Evolutionary conservation across 805 yeast genomes (phyloP).

Genomic region (Lipomyces sp.): DNA sequence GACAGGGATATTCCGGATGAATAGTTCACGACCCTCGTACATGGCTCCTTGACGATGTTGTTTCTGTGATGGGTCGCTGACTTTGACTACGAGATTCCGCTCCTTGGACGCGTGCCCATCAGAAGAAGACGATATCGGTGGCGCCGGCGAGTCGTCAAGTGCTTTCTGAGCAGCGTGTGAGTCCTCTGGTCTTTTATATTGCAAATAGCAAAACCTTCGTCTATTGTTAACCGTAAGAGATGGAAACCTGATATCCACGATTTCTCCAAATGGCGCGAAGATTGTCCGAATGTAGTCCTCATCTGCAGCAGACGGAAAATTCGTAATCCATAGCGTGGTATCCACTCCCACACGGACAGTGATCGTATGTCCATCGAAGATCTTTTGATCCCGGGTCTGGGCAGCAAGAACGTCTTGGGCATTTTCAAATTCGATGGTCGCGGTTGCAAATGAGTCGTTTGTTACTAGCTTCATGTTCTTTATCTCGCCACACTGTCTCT

Average conservation of each 20-base stretch:
- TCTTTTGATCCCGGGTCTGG: constrained; percentile 61
- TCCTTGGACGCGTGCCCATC: constrained; percentile 38
- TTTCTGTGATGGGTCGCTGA: constrained; percentile 62
- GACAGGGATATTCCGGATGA: constrained; percentile 59
- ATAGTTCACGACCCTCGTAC: constrained; percentile 62
- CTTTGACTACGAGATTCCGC: constrained; percentile 56
- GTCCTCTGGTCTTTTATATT: constrained; percentile 51
- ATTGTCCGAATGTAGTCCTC: constrained; percentile 48
- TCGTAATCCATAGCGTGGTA: constrained; percentile 72
- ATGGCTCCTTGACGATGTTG: constrained; percentile 52
- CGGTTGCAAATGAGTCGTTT: constrained; percentile 44
- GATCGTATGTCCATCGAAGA: constrained; percentile 49
- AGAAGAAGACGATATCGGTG: constrained; percentile 6
- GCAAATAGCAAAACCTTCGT: constrained; percentile 77
- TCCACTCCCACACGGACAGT: constrained; percentile 53
- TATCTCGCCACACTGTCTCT: constrained; percentile 59
- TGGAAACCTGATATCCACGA: constrained; percentile 66
- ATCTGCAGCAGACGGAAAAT: constrained; percentile 64
- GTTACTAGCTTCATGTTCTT: constrained; percentile 36
- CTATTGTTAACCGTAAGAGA: constrained; percentile 58
- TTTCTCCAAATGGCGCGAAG: constrained; percentile 51
- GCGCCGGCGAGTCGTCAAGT: constrained; percentile 48
- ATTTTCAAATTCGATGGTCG: constrained; percentile 62
- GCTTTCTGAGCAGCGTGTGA: constrained; percentile 53
- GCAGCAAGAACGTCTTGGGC: constrained; percentile 60